Base-by-base conservation (phyloP, 257 asterid species). In the Solanum dulcamara region DNA sequence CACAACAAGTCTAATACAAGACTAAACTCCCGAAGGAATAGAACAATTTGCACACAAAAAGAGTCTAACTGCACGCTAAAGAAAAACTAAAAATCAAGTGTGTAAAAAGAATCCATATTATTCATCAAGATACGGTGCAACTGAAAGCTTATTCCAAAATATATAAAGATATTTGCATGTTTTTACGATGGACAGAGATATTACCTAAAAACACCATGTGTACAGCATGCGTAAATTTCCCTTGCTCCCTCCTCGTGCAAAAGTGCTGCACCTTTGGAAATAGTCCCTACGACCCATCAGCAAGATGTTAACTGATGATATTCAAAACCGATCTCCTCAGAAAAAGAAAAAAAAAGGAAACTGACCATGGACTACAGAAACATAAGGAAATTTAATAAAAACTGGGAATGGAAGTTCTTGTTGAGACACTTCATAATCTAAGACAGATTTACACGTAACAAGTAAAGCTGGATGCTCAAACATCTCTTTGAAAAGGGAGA, bases 201-300 rank as follows among this genome's bases (percentile, higher is more conserved):
- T 87, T 81, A 94, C 99, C 99, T 96, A 87, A 96, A 94, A 81
- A 96, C 98, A 83, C 98, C 98, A 88, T 96, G 99, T 48, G 97
- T 93, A 81, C 98, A 35, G 90, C 98, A 96, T 26, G 98, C 99
- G 87, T 96, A 96, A 64, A 96, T 98, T 90, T 96, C 99, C 85
- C 97, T 91, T 62, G 99, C 99, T 77, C 99, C 99, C 87, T 89
- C 95, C 85, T 93, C 92, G 30, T 92, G 99, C 84, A 96, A 89
- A 88, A 96, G 90, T 81, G 93, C 98, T 60, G 99, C 99, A 67
- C 99, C 99, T 88, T 96, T 93, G 77, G 96, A 88, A 87, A 96
- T 96, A 40, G 99, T 96, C 83, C 98, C 99, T 96, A 86, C 67
- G 40, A 89, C 72, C 90, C 90, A 67, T 66, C 62, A 90, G 87